Percentiles rank a stretch among this genome's conserved stretches.
Conservation (phyloP, 2,329 filamentous ascomycete genomes). For the Pseudocercospora musae region DNA sequence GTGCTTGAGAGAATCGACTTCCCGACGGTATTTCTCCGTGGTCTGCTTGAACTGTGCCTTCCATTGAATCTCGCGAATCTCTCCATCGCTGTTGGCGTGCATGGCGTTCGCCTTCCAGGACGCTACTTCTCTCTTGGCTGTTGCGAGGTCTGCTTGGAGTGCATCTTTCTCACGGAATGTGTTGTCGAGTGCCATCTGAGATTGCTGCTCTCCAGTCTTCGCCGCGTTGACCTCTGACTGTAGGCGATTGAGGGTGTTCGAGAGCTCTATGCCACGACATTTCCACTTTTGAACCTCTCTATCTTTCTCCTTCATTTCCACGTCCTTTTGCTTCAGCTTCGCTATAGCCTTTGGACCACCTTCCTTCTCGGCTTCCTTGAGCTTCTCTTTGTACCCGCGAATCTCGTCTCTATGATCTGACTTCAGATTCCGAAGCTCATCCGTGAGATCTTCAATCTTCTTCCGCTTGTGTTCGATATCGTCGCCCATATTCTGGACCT, state of each 20-base stretch:
- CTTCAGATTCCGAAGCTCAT: neutral
- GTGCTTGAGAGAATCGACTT: conserved; percentile 3
- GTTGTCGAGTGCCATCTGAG: neutral
- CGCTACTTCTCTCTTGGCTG: neutral
- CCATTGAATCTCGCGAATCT: neutral
- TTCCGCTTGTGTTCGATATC: conserved; percentile 6
- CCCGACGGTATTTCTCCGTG: conserved; percentile 3
- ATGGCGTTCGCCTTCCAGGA: neutral
- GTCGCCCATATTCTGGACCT: neutral
- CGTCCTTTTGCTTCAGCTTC: conserved; percentile 6
- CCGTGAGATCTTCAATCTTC: neutral
- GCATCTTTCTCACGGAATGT: neutral
- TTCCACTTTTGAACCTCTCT: conserved; percentile 4
- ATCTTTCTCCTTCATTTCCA: conserved; percentile 14
- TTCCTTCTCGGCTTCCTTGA: conserved; percentile 7
- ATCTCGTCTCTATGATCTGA: conserved; percentile 13
- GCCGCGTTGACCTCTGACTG: neutral
- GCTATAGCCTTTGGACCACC: conserved; percentile 9
- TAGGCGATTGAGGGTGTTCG: neutral
- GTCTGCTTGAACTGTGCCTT: conserved; percentile 2
- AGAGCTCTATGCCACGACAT: neutral
- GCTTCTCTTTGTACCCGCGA: conserved; percentile 11
- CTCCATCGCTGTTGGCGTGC: neutral
- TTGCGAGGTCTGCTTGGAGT: neutral
- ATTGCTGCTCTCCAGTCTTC: neutral